phyloP scores from a whole-genome alignment of 2,329 filamentous ascomycete species.

The Onygena corvina region DNA sequence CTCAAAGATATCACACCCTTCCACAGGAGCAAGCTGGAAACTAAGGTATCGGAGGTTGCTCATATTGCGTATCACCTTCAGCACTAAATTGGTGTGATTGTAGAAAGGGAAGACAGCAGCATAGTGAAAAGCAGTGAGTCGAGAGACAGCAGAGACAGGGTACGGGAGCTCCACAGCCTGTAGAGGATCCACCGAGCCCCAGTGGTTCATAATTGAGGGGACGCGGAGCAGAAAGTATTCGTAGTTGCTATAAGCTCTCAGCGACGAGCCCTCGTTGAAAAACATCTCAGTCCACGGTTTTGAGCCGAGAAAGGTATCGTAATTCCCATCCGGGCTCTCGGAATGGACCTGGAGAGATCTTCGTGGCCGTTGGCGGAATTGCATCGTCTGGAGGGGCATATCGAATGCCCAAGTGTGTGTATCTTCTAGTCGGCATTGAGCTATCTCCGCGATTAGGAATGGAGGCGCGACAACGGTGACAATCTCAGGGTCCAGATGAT shows the following conservation, averaged over 20 bases:
- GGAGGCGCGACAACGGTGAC: slow-evolving; percentile 52
- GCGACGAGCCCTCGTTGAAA: slow-evolving; percentile 64
- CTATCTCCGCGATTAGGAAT: slow-evolving; percentile 48
- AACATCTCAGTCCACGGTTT: slow-evolving; percentile 53
- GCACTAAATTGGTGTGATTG: slow-evolving; percentile 43
- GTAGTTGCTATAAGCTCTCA: slow-evolving; percentile 58
- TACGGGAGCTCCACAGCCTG: slow-evolving; percentile 23
- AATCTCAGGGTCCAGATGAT: slow-evolving; percentile 41
- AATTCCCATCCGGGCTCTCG: slow-evolving; percentile 14
- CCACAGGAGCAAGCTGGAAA: slow-evolving; percentile 40
- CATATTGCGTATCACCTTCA: slow-evolving; percentile 38
- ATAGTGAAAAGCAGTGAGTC: slow-evolving; percentile 40
- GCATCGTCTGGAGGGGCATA: slow-evolving; percentile 50
- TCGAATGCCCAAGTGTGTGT: slow-evolving; percentile 53
- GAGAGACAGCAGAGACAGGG: slow-evolving; percentile 35
- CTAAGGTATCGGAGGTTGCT: slow-evolving; percentile 43
- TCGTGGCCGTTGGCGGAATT: slow-evolving; percentile 23
- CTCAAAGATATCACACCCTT: slow-evolving; percentile 27
- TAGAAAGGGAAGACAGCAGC: slow-evolving; percentile 56
- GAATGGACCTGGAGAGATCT: not conserved
- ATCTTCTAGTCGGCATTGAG: slow-evolving; percentile 46
- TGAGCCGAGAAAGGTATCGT: slow-evolving; percentile 41
- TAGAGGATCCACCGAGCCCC: slow-evolving; percentile 23
- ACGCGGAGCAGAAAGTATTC: slow-evolving; percentile 57
- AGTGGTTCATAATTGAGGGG: slow-evolving; percentile 47